Conservation (phyloP, 73 alveolate species). For the Paramecium primaurelia region DNA sequence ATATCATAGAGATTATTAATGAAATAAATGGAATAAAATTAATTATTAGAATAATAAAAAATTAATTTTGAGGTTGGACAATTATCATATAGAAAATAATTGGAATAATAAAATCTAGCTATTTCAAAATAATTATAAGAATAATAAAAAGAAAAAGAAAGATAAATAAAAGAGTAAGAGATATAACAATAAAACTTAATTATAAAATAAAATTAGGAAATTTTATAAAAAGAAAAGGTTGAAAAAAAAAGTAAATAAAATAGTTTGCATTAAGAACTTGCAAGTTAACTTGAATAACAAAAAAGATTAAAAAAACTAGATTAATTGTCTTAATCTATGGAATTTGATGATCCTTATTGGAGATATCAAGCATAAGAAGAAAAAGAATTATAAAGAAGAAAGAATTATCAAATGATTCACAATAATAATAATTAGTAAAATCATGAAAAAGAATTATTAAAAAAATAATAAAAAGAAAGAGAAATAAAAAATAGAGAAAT, state of each 20-base stretch:
- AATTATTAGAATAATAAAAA: background rate
- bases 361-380: background rate
- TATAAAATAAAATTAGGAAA: background rate
- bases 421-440: background rate
- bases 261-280: background rate
- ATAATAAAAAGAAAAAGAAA: background rate
- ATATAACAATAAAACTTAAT: background rate
- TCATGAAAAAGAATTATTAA: background rate
- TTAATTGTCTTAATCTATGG: background rate
- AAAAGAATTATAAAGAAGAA: background rate
- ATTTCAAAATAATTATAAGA: background rate
- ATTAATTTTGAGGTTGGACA: background rate
- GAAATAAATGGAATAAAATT: background rate
- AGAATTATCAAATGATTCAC: background rate
- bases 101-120: background rate
- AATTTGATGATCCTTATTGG: constrained; percentile 15
- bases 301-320: background rate
- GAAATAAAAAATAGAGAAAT: background rate
- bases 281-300: background rate
- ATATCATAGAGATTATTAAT: background rate
- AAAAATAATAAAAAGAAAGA: background rate
- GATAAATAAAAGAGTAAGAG: background rate
- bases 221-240: background rate
- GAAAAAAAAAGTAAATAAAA: background rate
- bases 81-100: background rate